Evolutionary conservation across 768 basidiomycete genomes (phyloP).

Genomic region (Boletus rufocinnamomeus): DNA sequence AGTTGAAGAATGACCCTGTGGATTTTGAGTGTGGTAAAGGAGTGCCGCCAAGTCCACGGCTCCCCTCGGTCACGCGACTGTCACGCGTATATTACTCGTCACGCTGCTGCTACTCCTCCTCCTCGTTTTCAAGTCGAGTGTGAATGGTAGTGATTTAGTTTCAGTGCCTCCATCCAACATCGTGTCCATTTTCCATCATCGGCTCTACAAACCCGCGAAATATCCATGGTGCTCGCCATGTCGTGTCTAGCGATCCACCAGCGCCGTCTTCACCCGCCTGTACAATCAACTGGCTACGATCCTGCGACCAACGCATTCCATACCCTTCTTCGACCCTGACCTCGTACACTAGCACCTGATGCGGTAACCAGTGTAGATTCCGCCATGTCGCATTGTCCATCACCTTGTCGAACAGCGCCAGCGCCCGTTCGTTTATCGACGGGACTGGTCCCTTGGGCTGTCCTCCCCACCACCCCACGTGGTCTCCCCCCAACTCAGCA

Average conservation of each 20-base stretch:
- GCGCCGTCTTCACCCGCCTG: neutral
- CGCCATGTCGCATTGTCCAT: slow-evolving; percentile 56
- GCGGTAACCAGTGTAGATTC: slow-evolving; percentile 68
- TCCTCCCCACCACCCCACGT: slow-evolving; percentile 59
- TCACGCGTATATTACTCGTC: slow-evolving; percentile 29
- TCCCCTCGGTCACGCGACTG: slow-evolving; percentile 28
- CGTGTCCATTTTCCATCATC: slow-evolving; percentile 68
- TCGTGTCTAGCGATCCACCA: neutral
- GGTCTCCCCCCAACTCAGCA: neutral
- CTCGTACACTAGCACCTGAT: slow-evolving; percentile 63
- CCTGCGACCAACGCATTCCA: slow-evolving; percentile 68
- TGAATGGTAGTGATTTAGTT: neutral
- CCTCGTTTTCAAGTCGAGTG: neutral
- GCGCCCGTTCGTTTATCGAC: slow-evolving; percentile 52
- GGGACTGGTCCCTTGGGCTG: slow-evolving; percentile 53
- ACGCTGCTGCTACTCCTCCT: neutral
- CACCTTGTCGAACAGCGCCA: slow-evolving; percentile 54
- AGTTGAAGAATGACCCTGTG: neutral
- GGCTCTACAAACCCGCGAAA: slow-evolving; percentile 70
- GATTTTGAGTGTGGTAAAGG: neutral
- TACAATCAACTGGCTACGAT: slow-evolving; percentile 30
- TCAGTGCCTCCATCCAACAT: slow-evolving; percentile 59
- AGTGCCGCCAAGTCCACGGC: neutral
- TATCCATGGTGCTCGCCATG: slow-evolving; percentile 42
- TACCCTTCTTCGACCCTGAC: slow-evolving; percentile 59